Percentiles rank a stretch among this genome's conserved stretches.
These are phyloP conservation scores for Phialocephala sp. DNA, from an alignment of 2,329 filamentous ascomycete genomes.

Conservation along the genomic window DNA sequence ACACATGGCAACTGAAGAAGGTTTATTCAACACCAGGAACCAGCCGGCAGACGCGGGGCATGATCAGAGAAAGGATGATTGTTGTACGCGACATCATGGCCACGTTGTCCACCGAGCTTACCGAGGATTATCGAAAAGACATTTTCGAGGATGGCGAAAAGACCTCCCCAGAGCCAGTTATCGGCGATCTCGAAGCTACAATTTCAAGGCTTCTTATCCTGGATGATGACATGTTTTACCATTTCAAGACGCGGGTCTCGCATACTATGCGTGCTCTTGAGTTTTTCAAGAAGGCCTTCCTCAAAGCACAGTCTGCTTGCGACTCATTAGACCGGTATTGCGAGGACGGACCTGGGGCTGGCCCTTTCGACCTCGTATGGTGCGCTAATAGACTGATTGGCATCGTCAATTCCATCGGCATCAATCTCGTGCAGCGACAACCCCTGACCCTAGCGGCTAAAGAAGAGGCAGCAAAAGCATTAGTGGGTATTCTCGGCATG, in stretches of 20 bases:
- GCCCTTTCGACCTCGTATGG: slow-evolving; percentile 36
- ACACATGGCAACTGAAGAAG: slow-evolving; percentile 39
- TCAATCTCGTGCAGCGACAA: slow-evolving; percentile 28
- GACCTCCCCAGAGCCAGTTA: slow-evolving; percentile 30
- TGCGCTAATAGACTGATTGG: slow-evolving; percentile 36
- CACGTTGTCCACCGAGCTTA: slow-evolving; percentile 32
- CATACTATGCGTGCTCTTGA: slow-evolving; percentile 32
- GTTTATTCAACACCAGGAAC: slow-evolving; percentile 17
- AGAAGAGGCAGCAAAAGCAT: slow-evolving; percentile 34
- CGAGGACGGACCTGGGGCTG: slow-evolving; percentile 30
- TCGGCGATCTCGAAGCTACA: slow-evolving; percentile 38
- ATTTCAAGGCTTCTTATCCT: slow-evolving; percentile 35
- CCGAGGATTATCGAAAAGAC: slow-evolving; percentile 34
- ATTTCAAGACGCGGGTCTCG: slow-evolving; percentile 35
- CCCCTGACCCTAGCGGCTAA: slow-evolving; percentile 30
- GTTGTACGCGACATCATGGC: slow-evolving; percentile 40
- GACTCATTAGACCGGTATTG: slow-evolving; percentile 35
- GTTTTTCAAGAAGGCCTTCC: slow-evolving; percentile 37
- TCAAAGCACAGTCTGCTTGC: slow-evolving; percentile 32
- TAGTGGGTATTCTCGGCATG: slow-evolving; percentile 37
- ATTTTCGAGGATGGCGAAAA: slow-evolving; percentile 34
- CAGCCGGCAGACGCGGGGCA: slow-evolving; percentile 26
- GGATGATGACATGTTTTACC: slow-evolving; percentile 37
- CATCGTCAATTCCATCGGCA: slow-evolving; percentile 36
- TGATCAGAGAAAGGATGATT: slow-evolving; percentile 29